These are phyloP conservation scores for carrot (Daucus carota) DNA, from an alignment of 129 eudicot species.

Conservation along the genomic window DNA sequence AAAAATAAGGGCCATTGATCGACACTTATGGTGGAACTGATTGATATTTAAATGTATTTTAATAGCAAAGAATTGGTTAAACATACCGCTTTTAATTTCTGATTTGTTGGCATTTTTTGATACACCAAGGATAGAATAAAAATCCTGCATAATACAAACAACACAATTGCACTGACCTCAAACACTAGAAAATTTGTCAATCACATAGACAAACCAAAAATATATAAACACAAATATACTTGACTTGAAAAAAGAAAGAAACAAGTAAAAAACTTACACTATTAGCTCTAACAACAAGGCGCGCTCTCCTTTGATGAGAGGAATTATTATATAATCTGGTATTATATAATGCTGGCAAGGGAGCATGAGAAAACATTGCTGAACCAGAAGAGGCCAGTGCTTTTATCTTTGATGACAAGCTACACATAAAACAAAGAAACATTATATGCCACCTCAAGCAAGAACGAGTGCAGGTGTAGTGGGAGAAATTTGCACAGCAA, in stretches of 20 bases:
- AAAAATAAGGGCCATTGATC: background rate
- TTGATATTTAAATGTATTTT: background rate
- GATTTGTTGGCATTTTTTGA: conserved; percentile 41
- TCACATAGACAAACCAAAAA: background rate
- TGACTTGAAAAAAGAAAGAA: background rate
- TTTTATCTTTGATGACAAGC: conserved; percentile 42
- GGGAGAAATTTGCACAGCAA: too few relatives aligned
- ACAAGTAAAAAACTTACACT: conserved; percentile 44
- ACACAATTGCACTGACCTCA: background rate
- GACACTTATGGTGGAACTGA: background rate
- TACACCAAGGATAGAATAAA: conserved; percentile 43
- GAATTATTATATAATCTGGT: conserved; percentile 24
- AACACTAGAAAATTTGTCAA: background rate
- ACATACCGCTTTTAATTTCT: conserved; percentile 52
- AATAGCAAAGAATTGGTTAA: background rate
- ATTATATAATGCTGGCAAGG: conserved; percentile 38
- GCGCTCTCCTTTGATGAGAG: conserved; percentile 41
- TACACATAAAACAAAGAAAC: conserved; percentile 9
- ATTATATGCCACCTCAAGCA: too few relatives aligned
- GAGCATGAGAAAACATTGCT: conserved; percentile 37
- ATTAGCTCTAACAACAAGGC: conserved; percentile 64
- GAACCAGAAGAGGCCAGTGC: conserved; percentile 48
- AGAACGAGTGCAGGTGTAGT: background rate
- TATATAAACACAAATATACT: background rate
- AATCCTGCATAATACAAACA: conserved; percentile 30